Evolutionary conservation across 805 yeast species (phyloP).

Genomic region (Saturnispora saitoi): DNA sequence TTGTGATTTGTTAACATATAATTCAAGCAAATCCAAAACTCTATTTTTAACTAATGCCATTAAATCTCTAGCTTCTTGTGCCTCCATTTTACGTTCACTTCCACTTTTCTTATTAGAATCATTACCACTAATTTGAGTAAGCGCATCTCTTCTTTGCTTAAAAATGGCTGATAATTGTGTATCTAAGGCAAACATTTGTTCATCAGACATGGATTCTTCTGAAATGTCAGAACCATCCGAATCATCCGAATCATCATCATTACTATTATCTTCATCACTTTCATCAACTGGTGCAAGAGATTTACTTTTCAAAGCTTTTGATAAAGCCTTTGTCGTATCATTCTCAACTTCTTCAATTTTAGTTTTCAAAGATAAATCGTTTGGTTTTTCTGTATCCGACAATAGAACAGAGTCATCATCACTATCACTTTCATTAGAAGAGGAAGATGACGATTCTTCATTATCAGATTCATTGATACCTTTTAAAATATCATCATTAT

Average conservation of each 20-base stretch:
- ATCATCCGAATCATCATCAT: constrained; percentile 30
- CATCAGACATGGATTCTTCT: constrained; percentile 87
- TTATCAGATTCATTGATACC: constrained; percentile 24
- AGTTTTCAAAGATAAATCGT: constrained; percentile 32
- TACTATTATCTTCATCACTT: constrained; percentile 20
- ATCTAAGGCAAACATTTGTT: constrained; percentile 92
- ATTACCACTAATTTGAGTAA: constrained; percentile 38
- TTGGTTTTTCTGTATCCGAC: constrained; percentile 22
- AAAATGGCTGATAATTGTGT: constrained; percentile 75
- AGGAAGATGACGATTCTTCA: neutral
- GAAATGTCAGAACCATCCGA: constrained; percentile 44
- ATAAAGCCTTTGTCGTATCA: constrained; percentile 55
- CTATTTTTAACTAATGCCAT: constrained; percentile 73
- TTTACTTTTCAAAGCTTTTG: constrained; percentile 57
- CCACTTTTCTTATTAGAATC: constrained; percentile 30
- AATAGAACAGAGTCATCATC: constrained; percentile 27
- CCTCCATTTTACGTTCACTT: constrained; percentile 62
- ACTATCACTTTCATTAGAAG: constrained; percentile 10
- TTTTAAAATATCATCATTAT: constrained; percentile 14
- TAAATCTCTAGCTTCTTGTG: constrained; percentile 68
- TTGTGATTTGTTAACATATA: constrained; percentile 35
- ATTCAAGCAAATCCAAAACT: constrained; percentile 67
- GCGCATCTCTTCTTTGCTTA: constrained; percentile 67
- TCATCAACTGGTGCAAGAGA: neutral
- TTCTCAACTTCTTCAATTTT: constrained; percentile 28